A percentile compares a stretch with the other conserved stretches of the same genome.
Evolutionary conservation across 768 basidiomycete genomes (phyloP).

Genomic region (Tulasnella sp.): DNA sequence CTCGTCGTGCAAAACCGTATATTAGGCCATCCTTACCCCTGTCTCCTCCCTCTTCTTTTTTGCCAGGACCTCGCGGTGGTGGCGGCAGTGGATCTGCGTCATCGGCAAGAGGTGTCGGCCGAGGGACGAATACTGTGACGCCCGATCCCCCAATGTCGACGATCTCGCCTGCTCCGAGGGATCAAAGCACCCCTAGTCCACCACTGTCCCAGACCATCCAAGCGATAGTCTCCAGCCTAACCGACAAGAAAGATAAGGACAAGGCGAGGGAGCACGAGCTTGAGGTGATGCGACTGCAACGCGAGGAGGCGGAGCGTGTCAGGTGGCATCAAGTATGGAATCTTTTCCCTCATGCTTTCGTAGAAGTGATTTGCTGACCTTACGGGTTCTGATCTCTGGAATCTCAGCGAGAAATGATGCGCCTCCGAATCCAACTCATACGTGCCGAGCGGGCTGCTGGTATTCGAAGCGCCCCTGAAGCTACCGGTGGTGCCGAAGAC

Average conservation of each 20-base stretch:
- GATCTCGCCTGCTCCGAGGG: neutral
- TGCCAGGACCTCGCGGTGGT: no score
- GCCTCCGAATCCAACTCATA: conserved; percentile 17
- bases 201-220: conserved; percentile 13
- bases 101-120: no score
- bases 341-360: neutral
- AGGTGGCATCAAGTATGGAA: conserved; percentile 15
- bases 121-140: no score
- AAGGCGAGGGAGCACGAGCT: conserved; percentile 9
- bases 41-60: no score
- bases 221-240: conserved; percentile 6
- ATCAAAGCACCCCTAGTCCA: neutral
- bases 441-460: conserved; percentile 5
- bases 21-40: neutral
- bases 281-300: conserved; percentile 15
- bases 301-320: conserved; percentile 17
- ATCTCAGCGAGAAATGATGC: conserved; percentile 16
- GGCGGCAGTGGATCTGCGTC: no score
- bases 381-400: neutral
- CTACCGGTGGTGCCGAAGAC: conserved; percentile 1
- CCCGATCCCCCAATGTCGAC: no score
- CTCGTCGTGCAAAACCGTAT: no score
- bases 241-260: conserved; percentile 12
- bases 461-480: neutral
- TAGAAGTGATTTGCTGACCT: neutral